phyloP scores from a whole-genome alignment of 805 yeast genomes.

The Teunomyces funiuensis region DNA sequence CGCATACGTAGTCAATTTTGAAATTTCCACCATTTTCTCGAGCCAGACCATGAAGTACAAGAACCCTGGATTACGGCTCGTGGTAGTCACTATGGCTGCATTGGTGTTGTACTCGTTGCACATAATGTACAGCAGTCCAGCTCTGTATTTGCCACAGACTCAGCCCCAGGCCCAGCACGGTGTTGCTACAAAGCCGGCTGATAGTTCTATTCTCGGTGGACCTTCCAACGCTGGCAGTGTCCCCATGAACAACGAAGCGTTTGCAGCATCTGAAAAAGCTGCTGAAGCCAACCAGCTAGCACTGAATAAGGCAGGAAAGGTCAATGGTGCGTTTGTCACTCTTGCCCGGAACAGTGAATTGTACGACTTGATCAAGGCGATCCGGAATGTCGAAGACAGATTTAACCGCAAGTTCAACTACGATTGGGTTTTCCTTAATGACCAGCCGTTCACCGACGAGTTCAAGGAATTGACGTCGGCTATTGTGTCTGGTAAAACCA shows the following conservation, averaged over 20 bases:
- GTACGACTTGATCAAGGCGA: constrained; percentile 58
- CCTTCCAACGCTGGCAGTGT: constrained; percentile 4
- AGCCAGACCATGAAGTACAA: background rate
- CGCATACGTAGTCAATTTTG: background rate
- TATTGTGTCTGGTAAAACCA: constrained; percentile 77
- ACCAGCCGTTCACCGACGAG: constrained; percentile 79
- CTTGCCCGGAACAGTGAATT: constrained; percentile 75
- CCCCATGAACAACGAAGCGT: constrained; percentile 1
- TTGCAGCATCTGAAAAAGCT: constrained; percentile 5
- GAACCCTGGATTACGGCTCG: background rate
- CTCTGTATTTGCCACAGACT: background rate
- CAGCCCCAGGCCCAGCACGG: background rate
- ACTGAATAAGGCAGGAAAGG: constrained; percentile 29
- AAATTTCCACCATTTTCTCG: background rate
- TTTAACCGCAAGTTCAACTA: constrained; percentile 79
- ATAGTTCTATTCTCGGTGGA: too few relatives aligned
- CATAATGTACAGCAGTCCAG: background rate
- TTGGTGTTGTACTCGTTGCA: constrained; percentile 2
- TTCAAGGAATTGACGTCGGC: constrained; percentile 69
- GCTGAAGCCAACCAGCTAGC: constrained; percentile 9
- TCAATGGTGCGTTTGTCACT: constrained; percentile 80
- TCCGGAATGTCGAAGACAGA: constrained; percentile 80
- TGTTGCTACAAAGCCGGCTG: too few relatives aligned
- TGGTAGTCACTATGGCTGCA: constrained; percentile 3
- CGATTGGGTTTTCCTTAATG: constrained; percentile 95